Evolutionary conservation across 176 grass and related monocot genomes (phyloP).

Genomic region (Urochloa ruziziensis): DNA sequence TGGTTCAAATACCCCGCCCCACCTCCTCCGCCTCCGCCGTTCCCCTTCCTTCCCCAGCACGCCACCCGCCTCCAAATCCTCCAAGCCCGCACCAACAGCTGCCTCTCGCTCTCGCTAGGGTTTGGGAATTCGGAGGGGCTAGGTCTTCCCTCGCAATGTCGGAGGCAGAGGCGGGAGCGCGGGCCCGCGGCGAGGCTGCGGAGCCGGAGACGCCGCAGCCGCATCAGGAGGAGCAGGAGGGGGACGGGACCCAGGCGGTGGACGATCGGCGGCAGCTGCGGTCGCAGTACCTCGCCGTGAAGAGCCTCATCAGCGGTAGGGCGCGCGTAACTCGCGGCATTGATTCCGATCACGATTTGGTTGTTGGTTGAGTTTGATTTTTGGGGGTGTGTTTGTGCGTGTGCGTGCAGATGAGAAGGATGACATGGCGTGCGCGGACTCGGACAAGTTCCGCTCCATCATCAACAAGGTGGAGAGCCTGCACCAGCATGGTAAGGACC

Average conservation of each 20-base stretch:
- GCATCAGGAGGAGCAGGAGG: not conserved
- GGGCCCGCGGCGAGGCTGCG: not conserved
- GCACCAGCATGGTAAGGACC: conserved; percentile 50
- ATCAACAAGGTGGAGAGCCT: conserved; percentile 68
- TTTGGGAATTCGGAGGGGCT: not conserved
- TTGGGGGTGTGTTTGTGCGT: not conserved
- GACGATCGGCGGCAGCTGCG: conserved; percentile 60
- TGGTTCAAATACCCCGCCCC: conserved; percentile 21
- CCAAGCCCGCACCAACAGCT: not conserved
- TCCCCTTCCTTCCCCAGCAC: conserved; percentile 17
- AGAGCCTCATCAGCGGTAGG: conserved; percentile 68
- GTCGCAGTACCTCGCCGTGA: conserved; percentile 70
- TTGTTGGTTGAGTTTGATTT: not conserved
- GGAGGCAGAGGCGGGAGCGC: not conserved
- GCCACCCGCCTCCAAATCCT: not conserved
- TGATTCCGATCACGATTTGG: not conserved
- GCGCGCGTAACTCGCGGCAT: not conserved
- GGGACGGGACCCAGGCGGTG: conserved; percentile 7
- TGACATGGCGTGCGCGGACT: conserved; percentile 44
- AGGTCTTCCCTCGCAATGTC: conserved; percentile 1
- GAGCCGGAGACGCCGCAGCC: not conserved
- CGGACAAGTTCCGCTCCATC: conserved; percentile 60
- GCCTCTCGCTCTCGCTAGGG: not conserved
- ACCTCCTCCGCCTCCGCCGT: not conserved
- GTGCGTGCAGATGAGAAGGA: conserved; percentile 66